Evolutionary conservation across 2,329 filamentous ascomycete species (phyloP), one percentile per base, ranked within the genome.

Genomic region (Sordariomycetes sp.): DNA sequence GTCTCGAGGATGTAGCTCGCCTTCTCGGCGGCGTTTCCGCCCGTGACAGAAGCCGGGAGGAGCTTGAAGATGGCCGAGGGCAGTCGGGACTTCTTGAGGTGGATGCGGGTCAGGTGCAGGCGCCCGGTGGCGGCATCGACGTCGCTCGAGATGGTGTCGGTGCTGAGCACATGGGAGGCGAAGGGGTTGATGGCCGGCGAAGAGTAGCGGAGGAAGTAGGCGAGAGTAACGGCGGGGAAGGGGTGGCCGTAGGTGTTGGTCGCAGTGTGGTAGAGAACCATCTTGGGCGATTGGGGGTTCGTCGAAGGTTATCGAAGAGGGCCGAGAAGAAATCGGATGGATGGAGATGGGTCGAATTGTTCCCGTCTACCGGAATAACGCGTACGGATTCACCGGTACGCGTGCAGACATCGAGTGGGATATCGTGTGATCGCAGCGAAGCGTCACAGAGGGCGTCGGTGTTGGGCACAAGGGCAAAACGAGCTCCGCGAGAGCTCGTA

Each of bases 131-230:
- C 74, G 7, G 85, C 79, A 71, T 93, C 89, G 72, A 90, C 82
- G 70, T 81, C 77, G 63, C 85, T 87, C 54, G 83, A 82, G 70
- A 94, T 89, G 66, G 88, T 90, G 71, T 94, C 89, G 71, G 88
- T 91, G 68, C 87, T 90, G 65, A 91, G 77, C 57, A 94, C 89
- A 74, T 94, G 89, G 62, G 82, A 85, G 63, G 86, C 86, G 75
- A 93, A 92, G 7, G 89, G 89, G 68, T 93, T 94, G 63, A 82
- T 74, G 63, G 82, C 76, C 34, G 80, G 79, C 5, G 80, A 83
- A 60, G 88, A 90, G 74, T 94, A 94, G 63, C 89, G 88, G 55
- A 94, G 86, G 74, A 93, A 94, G 79, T 90, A 94, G 74, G 89
- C 89, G 71, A 94, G 86, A 54, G 89, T 90, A 61, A 94, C 89